Evolutionary conservation across 192 early-diverging fungal genomes (phyloP).

Genomic region (Globomyces pollinis-pini): DNA sequence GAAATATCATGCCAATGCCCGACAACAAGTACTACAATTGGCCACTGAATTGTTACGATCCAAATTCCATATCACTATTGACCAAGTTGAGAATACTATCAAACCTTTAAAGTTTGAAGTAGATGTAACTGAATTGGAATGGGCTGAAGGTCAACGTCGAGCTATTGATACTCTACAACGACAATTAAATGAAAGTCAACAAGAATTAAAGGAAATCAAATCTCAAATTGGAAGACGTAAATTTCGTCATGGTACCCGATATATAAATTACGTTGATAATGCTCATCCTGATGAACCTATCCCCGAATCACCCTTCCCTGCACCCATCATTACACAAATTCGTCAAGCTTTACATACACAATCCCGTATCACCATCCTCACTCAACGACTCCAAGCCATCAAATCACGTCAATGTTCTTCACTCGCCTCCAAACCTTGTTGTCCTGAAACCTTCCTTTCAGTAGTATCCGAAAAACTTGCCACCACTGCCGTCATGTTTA

Average conservation of each 20-base stretch:
- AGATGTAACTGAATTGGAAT: slow-evolving; percentile 84
- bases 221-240: slow-evolving; percentile 66
- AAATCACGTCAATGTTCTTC: slow-evolving; percentile 73
- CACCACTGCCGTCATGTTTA: slow-evolving; percentile 93
- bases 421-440: slow-evolving; percentile 79
- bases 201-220: slow-evolving; percentile 64
- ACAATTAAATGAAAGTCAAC: slow-evolving; percentile 70
- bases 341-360: slow-evolving; percentile 71
- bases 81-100: slow-evolving; percentile 98
- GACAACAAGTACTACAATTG: slow-evolving; percentile 70
- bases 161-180: slow-evolving; percentile 67
- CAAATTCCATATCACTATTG: slow-evolving; percentile 83
- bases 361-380: slow-evolving; percentile 66
- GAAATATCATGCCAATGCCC: slow-evolving; percentile 73
- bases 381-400: slow-evolving; percentile 71
- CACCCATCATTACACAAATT: slow-evolving; percentile 68
- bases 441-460: slow-evolving; percentile 88
- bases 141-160: slow-evolving; percentile 82
- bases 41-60: slow-evolving; percentile 75
- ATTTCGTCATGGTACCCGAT: slow-evolving; percentile 75
- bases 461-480: slow-evolving; percentile 92
- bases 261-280: slow-evolving; percentile 64
- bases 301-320: slow-evolving; percentile 59
- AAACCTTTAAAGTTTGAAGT: slow-evolving; percentile 99
- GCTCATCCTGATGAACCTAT: slow-evolving; percentile 50